These are phyloP conservation scores for Eimeria acervulina DNA, from an alignment of 169 alveolate species.

Conservation along the genomic window DNA sequence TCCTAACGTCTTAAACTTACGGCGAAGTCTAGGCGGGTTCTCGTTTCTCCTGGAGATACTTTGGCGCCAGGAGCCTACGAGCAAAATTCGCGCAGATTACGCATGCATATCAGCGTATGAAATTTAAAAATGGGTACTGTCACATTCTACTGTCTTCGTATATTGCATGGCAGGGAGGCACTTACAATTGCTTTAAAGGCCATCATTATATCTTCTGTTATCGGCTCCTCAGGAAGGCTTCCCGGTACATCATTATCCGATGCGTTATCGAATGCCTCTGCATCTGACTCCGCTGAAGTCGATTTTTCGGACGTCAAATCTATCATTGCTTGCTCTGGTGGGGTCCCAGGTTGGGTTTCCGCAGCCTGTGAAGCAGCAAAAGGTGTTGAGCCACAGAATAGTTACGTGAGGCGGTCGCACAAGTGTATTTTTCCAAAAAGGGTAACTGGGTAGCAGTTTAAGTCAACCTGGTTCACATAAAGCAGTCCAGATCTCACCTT, in stretches of 20 bases:
- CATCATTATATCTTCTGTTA: neutral
- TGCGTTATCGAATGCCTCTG: neutral
- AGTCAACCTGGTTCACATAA: neutral
- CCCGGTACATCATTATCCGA: neutral
- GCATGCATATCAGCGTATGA: neutral
- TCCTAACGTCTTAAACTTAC: neutral
- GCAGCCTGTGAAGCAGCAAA: neutral
- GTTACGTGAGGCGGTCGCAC: neutral
- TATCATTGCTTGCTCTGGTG: conserved; percentile 53
- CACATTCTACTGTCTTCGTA: neutral
- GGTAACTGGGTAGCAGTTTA: too few species aligned
- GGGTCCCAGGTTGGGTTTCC: conserved; percentile 19
- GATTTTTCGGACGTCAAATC: conserved; percentile 35
- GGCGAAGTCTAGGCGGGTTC: conserved; percentile 12
- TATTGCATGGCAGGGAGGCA: neutral
- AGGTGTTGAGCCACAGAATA: neutral
- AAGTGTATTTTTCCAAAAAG: neutral
- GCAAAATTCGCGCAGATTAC: neutral
- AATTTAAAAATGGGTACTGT: neutral
- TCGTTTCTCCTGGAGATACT: conserved; percentile 1
- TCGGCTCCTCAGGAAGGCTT: conserved; percentile 6
- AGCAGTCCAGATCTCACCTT: conserved; percentile 1
- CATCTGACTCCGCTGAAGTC: neutral
- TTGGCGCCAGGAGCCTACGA: conserved; percentile 29
- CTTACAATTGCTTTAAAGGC: conserved; percentile 42